A percentile compares a stretch with the other conserved stretches of the same genome.
These are phyloP conservation scores for Podila verticillata DNA, from an alignment of 192 early-diverging fungal species.

Conservation along the genomic window DNA sequence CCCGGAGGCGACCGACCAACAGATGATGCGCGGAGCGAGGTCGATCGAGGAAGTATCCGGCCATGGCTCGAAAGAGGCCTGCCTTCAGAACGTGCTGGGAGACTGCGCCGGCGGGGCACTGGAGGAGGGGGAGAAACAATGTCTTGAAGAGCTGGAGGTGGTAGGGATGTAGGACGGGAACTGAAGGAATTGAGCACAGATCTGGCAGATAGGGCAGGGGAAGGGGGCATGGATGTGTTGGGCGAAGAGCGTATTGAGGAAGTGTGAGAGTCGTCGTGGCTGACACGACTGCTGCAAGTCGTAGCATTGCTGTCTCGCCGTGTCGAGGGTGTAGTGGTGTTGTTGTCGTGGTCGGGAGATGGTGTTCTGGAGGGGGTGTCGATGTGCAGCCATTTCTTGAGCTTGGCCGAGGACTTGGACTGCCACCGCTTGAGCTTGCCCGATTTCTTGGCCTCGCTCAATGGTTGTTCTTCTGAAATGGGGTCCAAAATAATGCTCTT, in stretches of 20 bases:
- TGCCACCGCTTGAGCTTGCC: slow-evolving; percentile 1
- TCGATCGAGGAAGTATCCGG: too few relatives aligned
- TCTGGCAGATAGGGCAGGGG: background rate
- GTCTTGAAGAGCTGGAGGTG: background rate
- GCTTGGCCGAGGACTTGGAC: background rate
- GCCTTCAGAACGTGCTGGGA: background rate
- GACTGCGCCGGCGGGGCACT: background rate
- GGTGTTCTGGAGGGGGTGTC: background rate
- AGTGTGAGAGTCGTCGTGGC: background rate
- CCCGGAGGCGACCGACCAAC: background rate
- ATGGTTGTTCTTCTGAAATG: background rate
- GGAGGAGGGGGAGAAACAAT: background rate
- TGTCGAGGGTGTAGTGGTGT: background rate
- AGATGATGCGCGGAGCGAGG: too few relatives aligned
- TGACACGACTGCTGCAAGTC: background rate
- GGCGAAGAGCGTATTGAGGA: background rate
- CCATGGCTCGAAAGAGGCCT: too few relatives aligned
- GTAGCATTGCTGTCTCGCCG: background rate
- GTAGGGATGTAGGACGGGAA: background rate
- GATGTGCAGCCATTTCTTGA: background rate
- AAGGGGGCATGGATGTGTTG: background rate
- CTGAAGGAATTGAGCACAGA: background rate
- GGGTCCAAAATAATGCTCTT: background rate
- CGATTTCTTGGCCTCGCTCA: background rate
- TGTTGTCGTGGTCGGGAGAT: background rate